Conservation (phyloP, 208 protist species). For the Endotrypanum monterogeii region DNA sequence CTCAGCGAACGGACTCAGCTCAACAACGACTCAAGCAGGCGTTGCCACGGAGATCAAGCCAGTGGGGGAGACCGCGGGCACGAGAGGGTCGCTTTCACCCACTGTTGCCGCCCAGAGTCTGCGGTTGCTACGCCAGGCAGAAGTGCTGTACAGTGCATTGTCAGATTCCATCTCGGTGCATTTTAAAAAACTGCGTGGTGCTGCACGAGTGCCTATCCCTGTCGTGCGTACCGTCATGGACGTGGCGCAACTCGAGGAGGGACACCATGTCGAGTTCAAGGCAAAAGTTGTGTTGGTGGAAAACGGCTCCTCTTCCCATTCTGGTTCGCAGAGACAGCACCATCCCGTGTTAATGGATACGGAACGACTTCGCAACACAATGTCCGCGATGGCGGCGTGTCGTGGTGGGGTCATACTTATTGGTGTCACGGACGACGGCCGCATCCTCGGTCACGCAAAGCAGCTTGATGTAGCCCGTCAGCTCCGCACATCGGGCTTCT, state of each 20-base stretch:
- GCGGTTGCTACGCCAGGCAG: conserved; percentile 18
- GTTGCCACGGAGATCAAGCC: neutral
- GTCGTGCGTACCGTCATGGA: conserved; percentile 46
- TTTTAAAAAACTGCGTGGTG: conserved; percentile 58
- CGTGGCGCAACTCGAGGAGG: conserved; percentile 52
- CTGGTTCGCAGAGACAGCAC: neutral
- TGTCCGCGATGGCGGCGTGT: conserved; percentile 81
- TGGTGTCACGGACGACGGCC: conserved; percentile 76
- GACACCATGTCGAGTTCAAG: conserved; percentile 84
- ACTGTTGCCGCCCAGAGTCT: conserved; percentile 16
- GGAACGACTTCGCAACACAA: conserved; percentile 79
- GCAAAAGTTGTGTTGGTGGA: conserved; percentile 16
- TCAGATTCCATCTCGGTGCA: conserved; percentile 66
- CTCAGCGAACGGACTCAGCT: neutral
- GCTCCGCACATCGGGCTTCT: conserved; percentile 77
- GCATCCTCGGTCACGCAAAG: conserved; percentile 55
- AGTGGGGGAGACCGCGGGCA: neutral
- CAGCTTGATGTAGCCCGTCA: conserved; percentile 37
- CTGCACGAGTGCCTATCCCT: conserved; percentile 27
- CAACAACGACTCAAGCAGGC: neutral
- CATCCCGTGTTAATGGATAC: conserved; percentile 37
- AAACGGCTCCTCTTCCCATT: neutral
- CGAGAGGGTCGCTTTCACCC: neutral
- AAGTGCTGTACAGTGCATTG: conserved; percentile 45
- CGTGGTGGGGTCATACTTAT: conserved; percentile 74